A percentile compares a stretch with the other conserved stretches of the same genome.
These are phyloP conservation scores for Fusarium dimerum DNA, from an alignment of 2,329 filamentous ascomycete genomes.

Conservation along the genomic window DNA sequence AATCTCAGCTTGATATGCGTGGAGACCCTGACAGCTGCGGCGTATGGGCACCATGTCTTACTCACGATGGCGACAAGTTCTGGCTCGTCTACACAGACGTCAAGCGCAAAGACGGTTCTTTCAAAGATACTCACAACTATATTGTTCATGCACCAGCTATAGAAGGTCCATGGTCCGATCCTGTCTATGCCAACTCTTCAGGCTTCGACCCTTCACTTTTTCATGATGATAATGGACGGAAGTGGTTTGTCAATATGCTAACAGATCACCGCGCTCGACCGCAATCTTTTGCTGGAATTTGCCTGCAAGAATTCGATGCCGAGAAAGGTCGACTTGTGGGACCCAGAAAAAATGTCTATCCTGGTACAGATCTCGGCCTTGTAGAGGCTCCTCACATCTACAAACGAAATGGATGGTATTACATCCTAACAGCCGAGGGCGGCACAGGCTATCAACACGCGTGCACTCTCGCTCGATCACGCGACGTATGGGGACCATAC, in stretches of 20 bases:
- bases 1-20: slow-evolving; percentile 56
- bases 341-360: slow-evolving; percentile 55
- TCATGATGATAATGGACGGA: slow-evolving; percentile 56
- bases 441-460: slow-evolving; percentile 63
- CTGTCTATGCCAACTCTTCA: slow-evolving; percentile 59
- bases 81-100: slow-evolving; percentile 68
- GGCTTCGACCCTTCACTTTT: slow-evolving; percentile 65
- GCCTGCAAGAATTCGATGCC: slow-evolving; percentile 59
- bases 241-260: slow-evolving; percentile 60
- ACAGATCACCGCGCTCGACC: slow-evolving; percentile 55
- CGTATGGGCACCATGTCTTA: slow-evolving; percentile 66
- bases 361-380: slow-evolving; percentile 54
- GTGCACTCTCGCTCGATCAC: slow-evolving; percentile 56
- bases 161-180: slow-evolving; percentile 63
- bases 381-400: slow-evolving; percentile 62
- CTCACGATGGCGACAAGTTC: slow-evolving; percentile 60
- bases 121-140: slow-evolving; percentile 66
- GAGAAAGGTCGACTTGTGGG: slow-evolving; percentile 52
- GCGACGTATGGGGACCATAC: slow-evolving; percentile 61
- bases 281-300: slow-evolving; percentile 55
- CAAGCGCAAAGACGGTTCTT: slow-evolving; percentile 66
- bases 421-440: slow-evolving; percentile 60
- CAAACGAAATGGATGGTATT: slow-evolving; percentile 60
- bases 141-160: slow-evolving; percentile 56
- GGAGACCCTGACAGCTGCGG: slow-evolving; percentile 62